phyloP scores from a whole-genome alignment of 1,284 basidiomycete genomes.

The Malassezia slooffiae region DNA sequence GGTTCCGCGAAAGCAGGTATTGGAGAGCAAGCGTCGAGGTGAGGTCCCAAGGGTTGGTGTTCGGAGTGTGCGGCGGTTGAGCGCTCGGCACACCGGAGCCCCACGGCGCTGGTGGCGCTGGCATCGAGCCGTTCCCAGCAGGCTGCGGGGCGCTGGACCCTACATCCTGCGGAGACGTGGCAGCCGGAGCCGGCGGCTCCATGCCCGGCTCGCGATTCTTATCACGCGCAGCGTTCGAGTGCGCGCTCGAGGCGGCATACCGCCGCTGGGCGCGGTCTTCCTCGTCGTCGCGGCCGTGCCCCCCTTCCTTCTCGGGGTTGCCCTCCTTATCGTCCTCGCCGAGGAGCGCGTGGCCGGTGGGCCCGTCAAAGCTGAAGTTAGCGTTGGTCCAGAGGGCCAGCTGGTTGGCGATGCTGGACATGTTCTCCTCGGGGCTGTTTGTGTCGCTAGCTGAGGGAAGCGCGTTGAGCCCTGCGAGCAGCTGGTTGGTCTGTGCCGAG shows the following conservation, averaged over 20 bases:
- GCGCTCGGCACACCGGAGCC: background rate
- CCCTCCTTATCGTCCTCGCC: conserved; percentile 43
- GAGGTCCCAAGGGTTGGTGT: conserved; percentile 20
- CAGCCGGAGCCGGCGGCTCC: background rate
- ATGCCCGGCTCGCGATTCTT: conserved; percentile 12
- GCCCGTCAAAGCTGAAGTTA: conserved; percentile 45
- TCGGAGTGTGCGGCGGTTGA: background rate
- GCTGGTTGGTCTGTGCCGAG: background rate
- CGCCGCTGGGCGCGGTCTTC: conserved; percentile 20
- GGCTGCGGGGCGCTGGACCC: too few species aligned
- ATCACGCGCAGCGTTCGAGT: conserved; percentile 15
- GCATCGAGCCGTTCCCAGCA: background rate
- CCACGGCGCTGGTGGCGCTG: background rate
- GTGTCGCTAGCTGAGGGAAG: background rate
- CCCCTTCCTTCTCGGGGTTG: conserved; percentile 25
- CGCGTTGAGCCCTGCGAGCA: conserved; percentile 6
- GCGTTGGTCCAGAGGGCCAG: conserved; percentile 45
- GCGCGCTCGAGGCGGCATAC: conserved; percentile 10
- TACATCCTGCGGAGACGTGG: background rate
- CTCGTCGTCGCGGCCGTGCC: conserved; percentile 25
- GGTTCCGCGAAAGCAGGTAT: conserved; percentile 37
- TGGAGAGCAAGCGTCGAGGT: conserved; percentile 42
- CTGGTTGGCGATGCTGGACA: conserved; percentile 40
- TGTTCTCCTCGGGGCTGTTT: background rate
- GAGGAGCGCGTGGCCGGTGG: conserved; percentile 42